A percentile compares a stretch with the other conserved stretches of the same genome.
Conservation (phyloP, 2,329 filamentous ascomycete genomes). For the Nannizziopsis barbatae region DNA sequence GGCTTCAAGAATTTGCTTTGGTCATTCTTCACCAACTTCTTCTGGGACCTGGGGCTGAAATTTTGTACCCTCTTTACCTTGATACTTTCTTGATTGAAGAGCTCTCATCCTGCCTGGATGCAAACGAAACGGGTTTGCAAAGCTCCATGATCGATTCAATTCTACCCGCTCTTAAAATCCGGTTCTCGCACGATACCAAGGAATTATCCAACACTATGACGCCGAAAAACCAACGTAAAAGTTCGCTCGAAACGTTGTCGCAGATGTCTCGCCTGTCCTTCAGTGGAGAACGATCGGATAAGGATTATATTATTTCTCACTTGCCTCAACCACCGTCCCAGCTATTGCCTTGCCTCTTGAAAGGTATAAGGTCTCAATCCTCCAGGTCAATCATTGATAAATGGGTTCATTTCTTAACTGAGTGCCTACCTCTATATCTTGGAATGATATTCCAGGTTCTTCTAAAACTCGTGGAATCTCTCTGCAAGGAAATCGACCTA, state of each 20-base stretch:
- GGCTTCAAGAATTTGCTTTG: slow-evolving; percentile 60
- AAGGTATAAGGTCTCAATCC: slow-evolving; percentile 62
- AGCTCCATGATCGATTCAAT: slow-evolving; percentile 69
- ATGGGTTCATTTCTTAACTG: slow-evolving; percentile 77
- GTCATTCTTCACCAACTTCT: slow-evolving; percentile 47
- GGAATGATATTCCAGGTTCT: slow-evolving; percentile 80
- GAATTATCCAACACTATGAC: slow-evolving; percentile 23
- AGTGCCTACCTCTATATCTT: slow-evolving; percentile 73
- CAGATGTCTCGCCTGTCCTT: slow-evolving; percentile 37
- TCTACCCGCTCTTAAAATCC: slow-evolving; percentile 59
- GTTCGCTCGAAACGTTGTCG: slow-evolving; percentile 31
- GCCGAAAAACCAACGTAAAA: slow-evolving; percentile 28
- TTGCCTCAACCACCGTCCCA: slow-evolving; percentile 51
- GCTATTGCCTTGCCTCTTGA: slow-evolving; percentile 66
- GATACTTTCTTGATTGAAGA: slow-evolving; percentile 60
- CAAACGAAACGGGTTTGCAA: slow-evolving; percentile 60
- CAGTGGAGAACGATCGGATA: slow-evolving; percentile 36
- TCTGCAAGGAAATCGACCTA: slow-evolving; percentile 64
- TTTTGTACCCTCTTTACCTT: slow-evolving; percentile 42
- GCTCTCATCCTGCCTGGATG: slow-evolving; percentile 50
- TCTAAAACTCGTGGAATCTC: slow-evolving; percentile 78
- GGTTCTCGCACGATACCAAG: slow-evolving; percentile 28
- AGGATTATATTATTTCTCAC: slow-evolving; percentile 26
- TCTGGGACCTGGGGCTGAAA: slow-evolving; percentile 30
- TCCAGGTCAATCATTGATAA: slow-evolving; percentile 74